Evolutionary conservation across 2,329 filamentous ascomycete genomes (phyloP).

Genomic region (Didymellaceae sp.): DNA sequence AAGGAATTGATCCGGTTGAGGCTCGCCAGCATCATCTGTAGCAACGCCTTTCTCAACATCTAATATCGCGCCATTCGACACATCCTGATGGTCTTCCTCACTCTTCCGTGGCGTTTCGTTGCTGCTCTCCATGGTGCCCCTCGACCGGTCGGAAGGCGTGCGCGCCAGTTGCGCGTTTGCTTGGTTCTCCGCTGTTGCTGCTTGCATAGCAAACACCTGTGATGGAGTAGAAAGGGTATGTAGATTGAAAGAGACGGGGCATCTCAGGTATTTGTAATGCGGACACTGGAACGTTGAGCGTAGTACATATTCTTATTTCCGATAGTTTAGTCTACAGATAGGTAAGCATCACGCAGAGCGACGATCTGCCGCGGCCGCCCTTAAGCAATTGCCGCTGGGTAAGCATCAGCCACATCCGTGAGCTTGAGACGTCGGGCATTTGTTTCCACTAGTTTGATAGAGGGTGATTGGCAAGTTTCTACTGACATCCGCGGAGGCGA

Average conservation of each 20-base stretch:
- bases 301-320: constrained; percentile 15
- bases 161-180: constrained; percentile 7
- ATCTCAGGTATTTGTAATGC: constrained; percentile 4
- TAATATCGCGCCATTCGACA: neutral
- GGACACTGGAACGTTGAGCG: neutral
- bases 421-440: neutral
- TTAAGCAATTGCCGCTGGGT: constrained; percentile 1
- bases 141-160: constrained; percentile 7
- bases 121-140: constrained; percentile 2
- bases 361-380: constrained; percentile 10
- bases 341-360: constrained; percentile 4
- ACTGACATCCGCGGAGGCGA: neutral
- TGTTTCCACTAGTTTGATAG: neutral
- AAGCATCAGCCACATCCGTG: neutral
- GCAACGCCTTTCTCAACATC: constrained; percentile 7
- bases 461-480: neutral
- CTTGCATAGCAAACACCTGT: neutral
- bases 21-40: neutral
- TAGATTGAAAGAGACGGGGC: neutral
- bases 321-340: neutral
- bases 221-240: neutral
- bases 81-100: constrained; percentile 4
- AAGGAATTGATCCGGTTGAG: constrained; percentile 42
- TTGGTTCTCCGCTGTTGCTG: neutral
- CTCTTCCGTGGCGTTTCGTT: constrained; percentile 10